Percentiles rank a stretch among this genome's conserved stretches.
phyloP scores from a whole-genome alignment of 768 basidiomycete species.

The Ramaria sp. region DNA sequence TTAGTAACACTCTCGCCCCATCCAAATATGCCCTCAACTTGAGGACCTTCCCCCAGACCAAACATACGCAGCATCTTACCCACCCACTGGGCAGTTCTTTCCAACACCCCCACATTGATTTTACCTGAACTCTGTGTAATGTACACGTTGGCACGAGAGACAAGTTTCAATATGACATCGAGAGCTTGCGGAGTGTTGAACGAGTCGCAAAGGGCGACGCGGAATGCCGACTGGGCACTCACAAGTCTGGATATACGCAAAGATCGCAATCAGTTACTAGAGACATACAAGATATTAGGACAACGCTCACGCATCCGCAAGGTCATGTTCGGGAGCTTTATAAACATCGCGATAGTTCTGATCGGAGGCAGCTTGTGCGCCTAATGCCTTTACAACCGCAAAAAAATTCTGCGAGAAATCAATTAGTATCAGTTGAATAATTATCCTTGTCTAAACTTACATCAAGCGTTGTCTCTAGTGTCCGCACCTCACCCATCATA shows the following conservation, averaged over 20 bases:
- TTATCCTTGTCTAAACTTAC: slow-evolving; percentile 33
- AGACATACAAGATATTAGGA: background rate
- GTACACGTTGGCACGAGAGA: slow-evolving; percentile 82
- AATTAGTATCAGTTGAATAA: background rate
- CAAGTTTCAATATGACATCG: slow-evolving; percentile 63
- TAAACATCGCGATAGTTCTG: slow-evolving; percentile 21
- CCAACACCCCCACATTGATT: slow-evolving; percentile 52
- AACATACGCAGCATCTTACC: slow-evolving; percentile 54
- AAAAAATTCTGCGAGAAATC: slow-evolving; percentile 75
- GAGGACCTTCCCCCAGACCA: slow-evolving; percentile 64
- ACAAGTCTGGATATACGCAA: background rate
- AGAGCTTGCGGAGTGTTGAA: slow-evolving; percentile 91
- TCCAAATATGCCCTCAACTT: slow-evolving; percentile 44
- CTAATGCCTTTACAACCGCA: slow-evolving; percentile 70
- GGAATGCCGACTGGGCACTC: slow-evolving; percentile 64
- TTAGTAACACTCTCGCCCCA: slow-evolving; percentile 63
- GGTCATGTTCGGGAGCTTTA: slow-evolving; percentile 53
- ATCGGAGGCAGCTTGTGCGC: slow-evolving; percentile 35
- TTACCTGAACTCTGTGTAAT: slow-evolving; percentile 45
- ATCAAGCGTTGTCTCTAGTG: slow-evolving; percentile 74
- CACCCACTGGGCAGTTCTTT: slow-evolving; percentile 36
- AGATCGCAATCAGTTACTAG: slow-evolving; percentile 10
- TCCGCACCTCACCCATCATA: slow-evolving; percentile 83
- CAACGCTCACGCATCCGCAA: slow-evolving; percentile 55
- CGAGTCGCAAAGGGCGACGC: slow-evolving; percentile 84